Evolutionary conservation across 495 filamentous ascomycete genomes (phyloP), one percentile per base, ranked within the genome.

Genomic region (Penicillium canariense): DNA sequence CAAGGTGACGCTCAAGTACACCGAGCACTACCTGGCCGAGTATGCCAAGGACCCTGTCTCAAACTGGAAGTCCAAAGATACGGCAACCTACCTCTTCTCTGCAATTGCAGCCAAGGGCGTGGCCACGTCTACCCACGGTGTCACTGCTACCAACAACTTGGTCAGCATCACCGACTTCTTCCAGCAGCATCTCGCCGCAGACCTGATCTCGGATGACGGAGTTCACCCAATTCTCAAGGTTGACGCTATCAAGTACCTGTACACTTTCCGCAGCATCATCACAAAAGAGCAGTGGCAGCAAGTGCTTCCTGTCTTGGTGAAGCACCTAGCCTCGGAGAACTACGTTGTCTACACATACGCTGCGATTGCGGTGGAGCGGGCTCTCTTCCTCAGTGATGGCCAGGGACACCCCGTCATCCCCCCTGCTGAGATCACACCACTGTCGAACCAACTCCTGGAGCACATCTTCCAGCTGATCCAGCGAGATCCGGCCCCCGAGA

Each of bases 331-430:
- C 36, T 94, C 90, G 0, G 74, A 79, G 1, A 91, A 96, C 66
- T 97, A 96, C 65, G 92, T 97, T 48, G 90, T 97, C 15, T 96
- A 97, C 69, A 97, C 91, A 1, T 99, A 97, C 57, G 91, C 95
- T 28, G 89, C 94, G 0, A 96, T 97, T 66, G 88, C 92, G 3
- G 84, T 97, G 20, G 95, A 99, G 73, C 82, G 95, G 28, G 86
- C 88, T 0, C 80, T 99, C 20, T 91, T 84, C 65, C 80, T 97
- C 58, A 84, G 82, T n/a, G 80, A 90, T 65, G 81, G 81, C 30
- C 74, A 84, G 25, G 85, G 86, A 32, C 77, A 87, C 53, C 87
- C 90, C 30, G 77, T 97, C 22, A 89, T 97, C 58, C 74, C 84
- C 4, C 81, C 86, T 15, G 72, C 73, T 14, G 86, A 87, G 48